These are phyloP conservation scores for Salix dunnii DNA, from an alignment of 345 rosid species.

Conservation along the genomic window DNA sequence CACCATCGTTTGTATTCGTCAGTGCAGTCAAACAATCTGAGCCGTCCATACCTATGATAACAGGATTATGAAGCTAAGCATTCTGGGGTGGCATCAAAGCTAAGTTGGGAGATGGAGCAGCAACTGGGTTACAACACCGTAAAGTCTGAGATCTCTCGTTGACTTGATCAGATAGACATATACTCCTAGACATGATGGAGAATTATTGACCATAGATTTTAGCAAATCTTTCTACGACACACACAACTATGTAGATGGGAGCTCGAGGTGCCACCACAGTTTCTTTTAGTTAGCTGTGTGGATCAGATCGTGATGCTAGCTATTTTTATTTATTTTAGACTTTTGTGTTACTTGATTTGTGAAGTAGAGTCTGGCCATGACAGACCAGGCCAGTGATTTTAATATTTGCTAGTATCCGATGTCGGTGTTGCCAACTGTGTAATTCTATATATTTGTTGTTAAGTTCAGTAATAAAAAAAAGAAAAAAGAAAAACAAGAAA, in stretches of 20 bases:
- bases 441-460: slow-evolving; percentile 6
- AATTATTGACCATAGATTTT: background rate
- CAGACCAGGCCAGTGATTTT: slow-evolving; percentile 9
- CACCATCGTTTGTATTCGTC: background rate
- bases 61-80: slow-evolving; percentile 61
- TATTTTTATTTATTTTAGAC: background rate
- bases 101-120: slow-evolving; percentile 66
- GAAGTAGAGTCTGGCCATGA: slow-evolving; percentile 14
- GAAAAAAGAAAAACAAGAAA: background rate
- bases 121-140: slow-evolving; percentile 48
- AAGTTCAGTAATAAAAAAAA: background rate
- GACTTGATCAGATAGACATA: slow-evolving; percentile 15
- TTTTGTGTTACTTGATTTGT: background rate
- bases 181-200: background rate
- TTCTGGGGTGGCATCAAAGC: slow-evolving; percentile 43
- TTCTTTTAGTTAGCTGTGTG: slow-evolving; percentile 24
- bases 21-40: background rate
- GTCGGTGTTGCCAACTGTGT: slow-evolving; percentile 15
- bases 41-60: background rate
- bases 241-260: slow-evolving; percentile 21
- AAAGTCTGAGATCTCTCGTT: slow-evolving; percentile 53
- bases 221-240: slow-evolving; percentile 13
- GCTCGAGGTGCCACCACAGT: slow-evolving; percentile 22
- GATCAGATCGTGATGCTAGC: slow-evolving; percentile 8
- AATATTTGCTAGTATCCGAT: background rate